Evolutionary conservation across 768 basidiomycete species (phyloP).

Genomic region (Mycena sanguinolenta): DNA sequence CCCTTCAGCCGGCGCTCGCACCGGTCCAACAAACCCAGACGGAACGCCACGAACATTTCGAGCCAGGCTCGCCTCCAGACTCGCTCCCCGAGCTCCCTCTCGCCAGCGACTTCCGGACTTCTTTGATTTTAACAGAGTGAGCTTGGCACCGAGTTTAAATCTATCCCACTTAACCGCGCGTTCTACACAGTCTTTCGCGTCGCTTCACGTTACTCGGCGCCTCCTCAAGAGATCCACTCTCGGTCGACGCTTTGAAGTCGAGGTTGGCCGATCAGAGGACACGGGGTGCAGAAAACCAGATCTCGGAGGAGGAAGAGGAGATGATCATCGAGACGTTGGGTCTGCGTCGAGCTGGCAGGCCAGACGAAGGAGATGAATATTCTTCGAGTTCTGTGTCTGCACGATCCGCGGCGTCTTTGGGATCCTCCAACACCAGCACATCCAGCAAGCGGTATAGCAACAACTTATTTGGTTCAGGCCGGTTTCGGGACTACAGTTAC

Average conservation of each 20-base stretch:
- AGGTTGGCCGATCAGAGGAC: constrained; percentile 84
- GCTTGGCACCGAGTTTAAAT: constrained; percentile 46
- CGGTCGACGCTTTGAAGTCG: constrained; percentile 72
- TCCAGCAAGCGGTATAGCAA: constrained; percentile 85
- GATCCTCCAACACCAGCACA: constrained; percentile 57
- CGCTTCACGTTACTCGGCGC: constrained; percentile 86
- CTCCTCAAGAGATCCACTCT: constrained; percentile 73
- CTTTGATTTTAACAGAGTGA: constrained; percentile 88
- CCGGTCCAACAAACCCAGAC: constrained; percentile 45
- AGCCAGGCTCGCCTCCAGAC: constrained; percentile 47
- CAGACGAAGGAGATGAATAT: constrained; percentile 46
- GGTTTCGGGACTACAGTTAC: constrained; percentile 81
- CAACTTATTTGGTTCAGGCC: constrained; percentile 88
- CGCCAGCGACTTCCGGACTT: constrained; percentile 85
- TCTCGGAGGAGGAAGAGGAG: constrained; percentile 87
- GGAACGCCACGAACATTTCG: constrained; percentile 38
- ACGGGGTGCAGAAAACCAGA: constrained; percentile 73
- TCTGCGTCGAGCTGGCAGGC: constrained; percentile 51
- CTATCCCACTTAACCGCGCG: constrained; percentile 32
- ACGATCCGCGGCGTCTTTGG: constrained; percentile 52
- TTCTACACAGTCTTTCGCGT: constrained; percentile 73
- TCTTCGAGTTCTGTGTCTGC: constrained; percentile 47
- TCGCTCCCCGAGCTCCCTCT: constrained; percentile 72
- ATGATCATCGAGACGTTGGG: constrained; percentile 85
- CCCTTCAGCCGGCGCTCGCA: constrained; percentile 21